Percentiles rank a stretch among this genome's conserved stretches.
phyloP scores from a whole-genome alignment of 2,329 filamentous ascomycete genomes.

The Pezizomycotina sp. region DNA sequence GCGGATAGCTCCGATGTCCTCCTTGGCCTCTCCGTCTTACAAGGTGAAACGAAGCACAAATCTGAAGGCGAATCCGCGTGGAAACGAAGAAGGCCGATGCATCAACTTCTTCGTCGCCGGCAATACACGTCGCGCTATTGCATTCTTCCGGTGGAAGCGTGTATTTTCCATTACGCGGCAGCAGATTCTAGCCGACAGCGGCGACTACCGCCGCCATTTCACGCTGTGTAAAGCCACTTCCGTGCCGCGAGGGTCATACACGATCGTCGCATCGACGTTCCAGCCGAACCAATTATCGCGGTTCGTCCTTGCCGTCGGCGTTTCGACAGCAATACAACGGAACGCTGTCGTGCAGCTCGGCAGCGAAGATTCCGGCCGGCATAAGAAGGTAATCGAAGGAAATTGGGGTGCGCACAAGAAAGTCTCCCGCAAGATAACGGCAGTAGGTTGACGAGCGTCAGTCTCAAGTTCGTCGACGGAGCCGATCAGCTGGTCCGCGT shows the following conservation, averaged over 20 bases:
- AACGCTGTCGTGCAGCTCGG: constrained; percentile 6
- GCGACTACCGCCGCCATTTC: constrained; percentile 73
- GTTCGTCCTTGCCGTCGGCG: constrained; percentile 61
- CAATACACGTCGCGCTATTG: constrained; percentile 66
- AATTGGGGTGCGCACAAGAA: too few relatives aligned
- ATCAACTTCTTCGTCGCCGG: constrained; percentile 48
- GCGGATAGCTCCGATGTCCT: constrained; percentile 36
- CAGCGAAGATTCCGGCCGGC: constrained; percentile 17
- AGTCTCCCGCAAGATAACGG: too few relatives aligned
- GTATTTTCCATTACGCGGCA: constrained; percentile 52
- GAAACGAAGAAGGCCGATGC: constrained; percentile 8
- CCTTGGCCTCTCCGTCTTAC: constrained; percentile 58
- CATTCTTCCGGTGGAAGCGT: constrained; percentile 51
- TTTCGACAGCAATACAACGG: constrained; percentile 33
- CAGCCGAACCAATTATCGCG: constrained; percentile 58
- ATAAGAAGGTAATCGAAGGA: too few relatives aligned
- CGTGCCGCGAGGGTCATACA: constrained; percentile 61
- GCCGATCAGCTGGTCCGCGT: constrained; percentile 13
- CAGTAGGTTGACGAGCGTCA: too few relatives aligned
- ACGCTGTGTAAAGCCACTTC: constrained; percentile 45
- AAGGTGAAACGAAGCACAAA: too few relatives aligned
- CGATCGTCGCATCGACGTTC: constrained; percentile 79
- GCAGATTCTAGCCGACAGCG: constrained; percentile 66
- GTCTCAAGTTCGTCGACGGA: too few relatives aligned
- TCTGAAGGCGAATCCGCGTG: constrained; percentile 35